A percentile compares a stretch with the other conserved stretches of the same genome.
phyloP scores from a whole-genome alignment of 1,284 basidiomycete genomes.

The Moesziomyces globuligerus region DNA sequence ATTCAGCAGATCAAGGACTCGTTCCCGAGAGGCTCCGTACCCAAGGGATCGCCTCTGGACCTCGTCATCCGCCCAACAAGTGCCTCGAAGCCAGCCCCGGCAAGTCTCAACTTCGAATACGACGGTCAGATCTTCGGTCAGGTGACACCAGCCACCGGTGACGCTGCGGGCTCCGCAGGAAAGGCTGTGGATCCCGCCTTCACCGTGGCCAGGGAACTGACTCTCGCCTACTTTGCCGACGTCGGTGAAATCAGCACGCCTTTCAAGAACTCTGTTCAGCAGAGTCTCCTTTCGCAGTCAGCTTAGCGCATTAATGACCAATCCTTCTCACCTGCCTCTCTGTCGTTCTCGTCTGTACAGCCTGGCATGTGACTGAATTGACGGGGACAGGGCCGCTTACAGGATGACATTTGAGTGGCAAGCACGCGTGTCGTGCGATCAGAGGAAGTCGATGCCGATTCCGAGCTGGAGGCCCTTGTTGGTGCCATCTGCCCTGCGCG shows the following conservation, averaged over 20 bases:
- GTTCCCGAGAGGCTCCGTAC: slow-evolving; percentile 70
- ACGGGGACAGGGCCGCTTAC: too few relatives aligned
- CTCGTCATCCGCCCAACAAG: slow-evolving; percentile 54
- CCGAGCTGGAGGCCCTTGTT: slow-evolving; percentile 89
- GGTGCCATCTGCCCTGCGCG: slow-evolving; percentile 79
- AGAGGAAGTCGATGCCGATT: slow-evolving; percentile 75
- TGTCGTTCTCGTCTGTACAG: too few relatives aligned
- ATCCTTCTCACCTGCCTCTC: too few relatives aligned
- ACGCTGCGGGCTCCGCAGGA: background rate
- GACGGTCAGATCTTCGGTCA: slow-evolving; percentile 47
- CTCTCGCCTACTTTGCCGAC: slow-evolving; percentile 63
- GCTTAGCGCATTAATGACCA: too few relatives aligned
- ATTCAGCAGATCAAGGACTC: slow-evolving; percentile 69
- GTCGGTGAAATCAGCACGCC: slow-evolving; percentile 50
- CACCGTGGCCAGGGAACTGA: slow-evolving; percentile 51
- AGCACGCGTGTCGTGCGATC: too few relatives aligned
- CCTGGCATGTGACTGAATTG: too few relatives aligned
- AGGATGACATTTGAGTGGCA: too few relatives aligned
- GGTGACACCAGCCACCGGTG: background rate
- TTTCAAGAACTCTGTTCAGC: slow-evolving; percentile 42
- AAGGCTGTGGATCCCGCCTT: slow-evolving; percentile 18
- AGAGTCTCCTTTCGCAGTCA: slow-evolving; percentile 9
- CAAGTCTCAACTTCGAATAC: slow-evolving; percentile 44
- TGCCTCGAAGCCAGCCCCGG: background rate
- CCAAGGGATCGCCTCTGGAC: slow-evolving; percentile 69